A percentile compares a stretch with the other conserved stretches of the same genome.
Evolutionary conservation across 2,329 filamentous ascomycete genomes (phyloP).

Genomic region (Hansfordia pulvinata): DNA sequence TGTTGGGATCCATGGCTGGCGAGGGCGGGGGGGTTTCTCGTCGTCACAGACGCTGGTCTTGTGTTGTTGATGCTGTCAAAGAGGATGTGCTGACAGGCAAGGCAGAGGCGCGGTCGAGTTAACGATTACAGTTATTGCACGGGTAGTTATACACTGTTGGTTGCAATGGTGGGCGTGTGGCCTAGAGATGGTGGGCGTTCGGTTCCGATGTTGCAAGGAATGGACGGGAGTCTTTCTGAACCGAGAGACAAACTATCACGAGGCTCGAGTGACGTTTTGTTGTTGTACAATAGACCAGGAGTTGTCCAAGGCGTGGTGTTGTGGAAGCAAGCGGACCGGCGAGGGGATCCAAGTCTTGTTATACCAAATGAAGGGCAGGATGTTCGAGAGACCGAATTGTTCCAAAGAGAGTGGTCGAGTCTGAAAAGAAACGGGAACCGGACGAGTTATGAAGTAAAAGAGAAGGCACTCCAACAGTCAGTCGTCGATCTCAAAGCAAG

Average conservation of each 20-base stretch:
- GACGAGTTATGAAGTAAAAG: conserved; percentile 19
- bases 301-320: conserved; percentile 4
- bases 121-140: conserved; percentile 18
- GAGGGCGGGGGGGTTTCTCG: conserved; percentile 8
- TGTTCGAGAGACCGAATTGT: conserved; percentile 15
- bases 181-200: conserved; percentile 21
- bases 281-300: not conserved
- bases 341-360: conserved; percentile 10
- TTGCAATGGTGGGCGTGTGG: conserved; percentile 16
- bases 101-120: conserved; percentile 10
- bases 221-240: conserved; percentile 15
- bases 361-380: conserved; percentile 19
- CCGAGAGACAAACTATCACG: conserved; percentile 12
- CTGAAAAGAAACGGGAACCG: conserved; percentile 19
- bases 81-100: conserved; percentile 3
- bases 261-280: conserved; percentile 10
- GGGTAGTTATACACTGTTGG: conserved; percentile 15
- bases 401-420: conserved; percentile 18
- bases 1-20: conserved; percentile 49
- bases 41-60: conserved; percentile 10
- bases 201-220: conserved; percentile 17
- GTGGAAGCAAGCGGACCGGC: conserved; percentile 9
- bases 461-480: conserved; percentile 16
- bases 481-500: conserved; percentile 21
- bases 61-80: conserved; percentile 2